Conservation (phyloP, 306 rosid genomes). For the Chamaecrista fasciculata region DNA sequence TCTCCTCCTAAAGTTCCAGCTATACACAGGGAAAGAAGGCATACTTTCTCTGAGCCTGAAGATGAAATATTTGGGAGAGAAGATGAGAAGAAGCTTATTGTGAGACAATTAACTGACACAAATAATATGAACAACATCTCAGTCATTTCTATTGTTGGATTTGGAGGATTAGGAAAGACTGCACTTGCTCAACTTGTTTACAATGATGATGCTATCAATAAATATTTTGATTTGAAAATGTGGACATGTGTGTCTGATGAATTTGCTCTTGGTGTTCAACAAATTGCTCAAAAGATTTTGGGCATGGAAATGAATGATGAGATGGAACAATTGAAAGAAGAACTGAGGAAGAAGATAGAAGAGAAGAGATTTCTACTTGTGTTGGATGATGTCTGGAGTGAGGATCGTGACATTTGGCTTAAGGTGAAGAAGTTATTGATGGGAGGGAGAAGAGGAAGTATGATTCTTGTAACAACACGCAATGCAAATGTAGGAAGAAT, state of each 20-base stretch:
- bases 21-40: neutral
- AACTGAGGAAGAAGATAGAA: neutral
- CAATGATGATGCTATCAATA: neutral
- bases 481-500: neutral
- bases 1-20: neutral
- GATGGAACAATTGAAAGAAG: neutral
- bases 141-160: neutral
- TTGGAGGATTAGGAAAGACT: slow-evolving; percentile 28
- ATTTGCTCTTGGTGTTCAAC: neutral
- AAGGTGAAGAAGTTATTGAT: neutral
- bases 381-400: neutral
- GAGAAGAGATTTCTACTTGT: neutral
- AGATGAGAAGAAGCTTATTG: neutral
- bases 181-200: slow-evolving; percentile 21
- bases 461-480: neutral
- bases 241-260: slow-evolving; percentile 26
- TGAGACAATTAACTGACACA: fast-evolving
- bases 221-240: slow-evolving; percentile 11
- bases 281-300: neutral
- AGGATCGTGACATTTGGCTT: neutral
- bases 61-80: neutral
- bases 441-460: slow-evolving; percentile 8
- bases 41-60: neutral
- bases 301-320: neutral
- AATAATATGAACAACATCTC: neutral